Evolutionary conservation across 768 basidiomycete genomes (phyloP).

Genomic region (Termitomyces sp.): DNA sequence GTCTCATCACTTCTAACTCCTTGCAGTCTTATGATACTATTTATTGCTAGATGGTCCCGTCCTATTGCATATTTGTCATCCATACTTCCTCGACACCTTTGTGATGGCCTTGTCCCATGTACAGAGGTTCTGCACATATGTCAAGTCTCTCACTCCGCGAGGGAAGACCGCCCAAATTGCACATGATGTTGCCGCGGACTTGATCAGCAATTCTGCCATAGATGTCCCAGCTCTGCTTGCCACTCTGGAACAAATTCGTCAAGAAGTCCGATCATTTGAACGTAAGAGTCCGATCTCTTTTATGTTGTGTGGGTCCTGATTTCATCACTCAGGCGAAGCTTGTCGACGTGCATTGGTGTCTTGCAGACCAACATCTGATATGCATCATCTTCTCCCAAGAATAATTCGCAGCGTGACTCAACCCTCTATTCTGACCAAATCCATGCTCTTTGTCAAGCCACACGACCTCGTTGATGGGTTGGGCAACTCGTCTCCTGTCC

Average conservation of each 20-base stretch:
- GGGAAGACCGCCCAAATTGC: conserved; percentile 62
- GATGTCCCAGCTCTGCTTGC: conserved; percentile 47
- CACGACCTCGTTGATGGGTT: conserved; percentile 64
- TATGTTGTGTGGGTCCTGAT: conserved; percentile 2
- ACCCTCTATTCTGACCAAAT: conserved; percentile 52
- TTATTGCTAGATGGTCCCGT: conserved; percentile 27
- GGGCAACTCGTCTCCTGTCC: conserved; percentile 29
- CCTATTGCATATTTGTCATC: conserved; percentile 59
- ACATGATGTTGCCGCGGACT: conserved; percentile 54
- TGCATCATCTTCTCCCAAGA: conserved; percentile 36
- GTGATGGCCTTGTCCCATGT: conserved; percentile 47
- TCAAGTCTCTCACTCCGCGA: conserved; percentile 47
- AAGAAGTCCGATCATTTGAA: conserved; percentile 26
- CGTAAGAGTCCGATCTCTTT: conserved; percentile 18
- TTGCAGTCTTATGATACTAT: conserved; percentile 1
- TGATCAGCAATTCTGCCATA: conserved; percentile 59
- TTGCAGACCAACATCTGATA: conserved; percentile 48
- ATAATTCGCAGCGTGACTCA: conserved; percentile 40
- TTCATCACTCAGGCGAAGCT: conserved; percentile 37
- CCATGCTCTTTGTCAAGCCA: conserved; percentile 67
- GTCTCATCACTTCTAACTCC: background rate
- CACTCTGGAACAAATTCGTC: conserved; percentile 34
- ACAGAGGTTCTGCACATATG: conserved; percentile 47
- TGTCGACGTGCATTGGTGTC: conserved; percentile 47
- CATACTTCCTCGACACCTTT: conserved; percentile 49